Conservation (phyloP, 805 yeast genomes). For the Saturnispora silvae region DNA sequence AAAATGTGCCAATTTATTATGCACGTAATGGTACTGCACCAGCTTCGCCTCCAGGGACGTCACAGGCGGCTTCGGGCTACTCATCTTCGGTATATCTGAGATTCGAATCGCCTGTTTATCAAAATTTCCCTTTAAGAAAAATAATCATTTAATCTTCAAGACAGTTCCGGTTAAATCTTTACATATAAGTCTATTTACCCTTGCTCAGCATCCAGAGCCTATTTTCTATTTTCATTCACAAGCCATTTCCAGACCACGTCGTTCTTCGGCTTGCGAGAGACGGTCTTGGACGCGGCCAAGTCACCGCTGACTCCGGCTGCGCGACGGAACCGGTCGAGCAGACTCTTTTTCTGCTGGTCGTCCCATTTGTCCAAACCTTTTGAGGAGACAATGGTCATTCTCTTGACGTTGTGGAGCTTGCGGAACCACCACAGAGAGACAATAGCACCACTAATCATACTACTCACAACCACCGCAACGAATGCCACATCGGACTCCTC, state of each 20-base stretch:
- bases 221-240: slow-evolving; percentile 30
- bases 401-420: slow-evolving; percentile 51
- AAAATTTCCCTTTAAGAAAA: no score
- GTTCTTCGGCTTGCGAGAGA: slow-evolving; percentile 12
- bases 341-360: slow-evolving; percentile 14
- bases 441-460: slow-evolving; percentile 43
- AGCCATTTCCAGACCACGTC: slow-evolving; percentile 50
- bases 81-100: no score
- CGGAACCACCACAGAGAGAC: slow-evolving; percentile 49
- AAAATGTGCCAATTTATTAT: slow-evolving; percentile 34
- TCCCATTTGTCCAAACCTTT: slow-evolving; percentile 21
- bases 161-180: not conserved
- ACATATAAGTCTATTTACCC: not conserved
- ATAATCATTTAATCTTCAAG: no score
- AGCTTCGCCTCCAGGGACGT: slow-evolving; percentile 38
- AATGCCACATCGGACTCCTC: slow-evolving; percentile 63
- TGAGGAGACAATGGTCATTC: slow-evolving; percentile 48
- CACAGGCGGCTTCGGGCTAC: not conserved
- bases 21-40: slow-evolving; percentile 48
- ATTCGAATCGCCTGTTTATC: no score
- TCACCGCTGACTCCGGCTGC: no score
- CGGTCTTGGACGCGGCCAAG: not conserved
- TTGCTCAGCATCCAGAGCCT: slow-evolving; percentile 1
- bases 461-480: slow-evolving; percentile 42
- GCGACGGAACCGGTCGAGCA: slow-evolving; percentile 11